Evolutionary conservation across 2,329 filamentous ascomycete species (phyloP), one percentile per base, ranked within the genome.

Genomic region (Fusarium haematococcum): DNA sequence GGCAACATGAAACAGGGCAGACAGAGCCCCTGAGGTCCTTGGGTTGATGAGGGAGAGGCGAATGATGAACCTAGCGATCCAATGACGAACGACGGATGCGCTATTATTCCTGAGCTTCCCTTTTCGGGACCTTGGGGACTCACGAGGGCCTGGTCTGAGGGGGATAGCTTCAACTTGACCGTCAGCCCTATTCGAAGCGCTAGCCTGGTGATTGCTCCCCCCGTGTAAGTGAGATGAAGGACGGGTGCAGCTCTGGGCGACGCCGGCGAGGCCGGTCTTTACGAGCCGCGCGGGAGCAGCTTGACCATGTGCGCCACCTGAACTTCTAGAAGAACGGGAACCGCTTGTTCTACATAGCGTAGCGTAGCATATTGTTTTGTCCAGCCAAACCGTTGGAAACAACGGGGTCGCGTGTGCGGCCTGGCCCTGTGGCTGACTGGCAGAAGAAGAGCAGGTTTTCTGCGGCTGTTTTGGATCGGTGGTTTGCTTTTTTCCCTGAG

Each of bases 1-100:
- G 48, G 66, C 41, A 65, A 71, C 67, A 64, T 77, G 77, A 78
- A 78, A 78, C 77, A 41, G 60, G 63, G 48, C 43, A 65, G 63
- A 70, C 45, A 57, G 54, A n/a, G 18, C 71, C 73, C 73, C 60
- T 75, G 73, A 58, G 27, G 56, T 60, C 48, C 56, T 64, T 72
- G 14, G 23, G 14, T 48, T 65, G 16, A 65, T 58, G 33, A 58
- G 20, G 20, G 20, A 58, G 61, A 65, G 25, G 25, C 45, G 27
- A 52, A 65, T 39, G 54, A 50, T 45, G 43, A 43, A 27, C 59
- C 45, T 32, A 60, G 60, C n/a, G 45, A 67, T 58, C 61, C 43
- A 64, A 61, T 64, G 39, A 60, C n/a, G 25, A 10, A 59, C 52
- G 56, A 59, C 16, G 30, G 48, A 39, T 56, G 25, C 52, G 30